phyloP scores from a whole-genome alignment of 163 green algal genomes.

The Volvox carteri region DNA sequence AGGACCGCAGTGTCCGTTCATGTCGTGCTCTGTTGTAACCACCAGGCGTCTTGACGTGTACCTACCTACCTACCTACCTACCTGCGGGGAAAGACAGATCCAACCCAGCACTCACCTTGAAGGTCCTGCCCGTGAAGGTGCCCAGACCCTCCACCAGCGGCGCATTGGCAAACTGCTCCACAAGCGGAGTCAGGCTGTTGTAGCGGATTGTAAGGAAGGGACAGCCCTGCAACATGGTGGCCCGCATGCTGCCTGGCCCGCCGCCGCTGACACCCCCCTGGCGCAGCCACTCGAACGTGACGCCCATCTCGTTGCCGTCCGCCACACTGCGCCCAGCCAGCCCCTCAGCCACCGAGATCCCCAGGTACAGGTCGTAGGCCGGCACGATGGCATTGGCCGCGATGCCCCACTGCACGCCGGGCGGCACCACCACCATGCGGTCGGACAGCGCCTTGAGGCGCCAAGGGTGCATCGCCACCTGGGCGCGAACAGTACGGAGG shows the following conservation, averaged over 20 bases:
- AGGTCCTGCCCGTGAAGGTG: neutral
- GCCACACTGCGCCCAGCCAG: neutral
- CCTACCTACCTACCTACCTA: too few species aligned
- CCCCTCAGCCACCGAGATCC: neutral
- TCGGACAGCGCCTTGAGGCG: neutral
- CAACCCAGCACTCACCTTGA: conserved; percentile 24
- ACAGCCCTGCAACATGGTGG: conserved; percentile 29
- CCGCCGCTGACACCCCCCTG: neutral
- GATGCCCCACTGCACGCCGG: neutral
- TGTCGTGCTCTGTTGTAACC: too few species aligned
- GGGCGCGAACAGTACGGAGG: neutral
- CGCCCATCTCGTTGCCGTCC: conserved; percentile 22
- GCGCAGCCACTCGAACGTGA: conserved; percentile 21
- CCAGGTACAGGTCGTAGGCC: neutral
- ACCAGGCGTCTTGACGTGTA: too few species aligned
- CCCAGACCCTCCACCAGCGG: neutral
- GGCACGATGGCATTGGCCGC: conserved; percentile 2
- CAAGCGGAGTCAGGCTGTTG: conserved; percentile 4
- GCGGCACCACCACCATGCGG: conserved; percentile 1
- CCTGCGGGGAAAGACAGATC: too few species aligned
- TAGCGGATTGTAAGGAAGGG: conserved; percentile 42
- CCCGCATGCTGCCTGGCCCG: neutral
- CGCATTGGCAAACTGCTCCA: neutral
- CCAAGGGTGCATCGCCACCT: conserved; percentile 48
- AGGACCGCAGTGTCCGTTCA: too few species aligned